These are phyloP conservation scores for Dimargaris cristalligena DNA, from an alignment of 192 early-diverging fungal species.

Conservation along the genomic window DNA sequence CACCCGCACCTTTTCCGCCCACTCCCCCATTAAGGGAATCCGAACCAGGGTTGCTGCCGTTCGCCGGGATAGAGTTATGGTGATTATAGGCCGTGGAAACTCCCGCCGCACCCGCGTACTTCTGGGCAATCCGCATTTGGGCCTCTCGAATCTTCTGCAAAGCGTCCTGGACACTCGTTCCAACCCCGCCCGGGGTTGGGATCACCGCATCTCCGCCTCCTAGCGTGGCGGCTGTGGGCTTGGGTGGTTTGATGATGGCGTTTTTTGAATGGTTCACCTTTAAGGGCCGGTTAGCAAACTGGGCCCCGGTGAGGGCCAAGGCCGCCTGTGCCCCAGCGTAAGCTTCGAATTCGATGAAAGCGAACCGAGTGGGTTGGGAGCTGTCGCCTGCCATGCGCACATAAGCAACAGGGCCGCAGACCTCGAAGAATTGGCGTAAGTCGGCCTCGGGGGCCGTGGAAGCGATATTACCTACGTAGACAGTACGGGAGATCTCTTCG, in stretches of 20 bases:
- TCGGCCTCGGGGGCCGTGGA: background rate
- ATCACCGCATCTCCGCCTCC: background rate
- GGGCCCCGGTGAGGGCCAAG: background rate
- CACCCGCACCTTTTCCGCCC: no score
- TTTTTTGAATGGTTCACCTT: background rate
- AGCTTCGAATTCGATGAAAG: background rate
- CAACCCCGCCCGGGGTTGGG: background rate
- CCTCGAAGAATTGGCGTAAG: background rate
- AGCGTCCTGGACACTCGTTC: background rate
- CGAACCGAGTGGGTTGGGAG: background rate
- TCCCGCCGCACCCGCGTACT: background rate
- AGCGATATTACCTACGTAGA: background rate
- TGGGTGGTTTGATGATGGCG: background rate
- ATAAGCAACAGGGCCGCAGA: background rate
- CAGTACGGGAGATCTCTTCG: background rate
- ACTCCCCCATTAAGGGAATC: no score
- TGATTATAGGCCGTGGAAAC: background rate
- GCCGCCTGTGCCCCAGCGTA: background rate
- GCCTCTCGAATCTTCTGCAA: background rate
- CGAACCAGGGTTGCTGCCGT: no score
- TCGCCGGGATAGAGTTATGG: background rate
- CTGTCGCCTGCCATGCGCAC: background rate
- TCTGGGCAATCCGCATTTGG: background rate
- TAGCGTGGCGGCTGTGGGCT: no score
- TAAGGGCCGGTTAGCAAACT: background rate